Base-by-base conservation (phyloP, 179 eudicot genomes). In the Sideroxylon spinosum region DNA sequence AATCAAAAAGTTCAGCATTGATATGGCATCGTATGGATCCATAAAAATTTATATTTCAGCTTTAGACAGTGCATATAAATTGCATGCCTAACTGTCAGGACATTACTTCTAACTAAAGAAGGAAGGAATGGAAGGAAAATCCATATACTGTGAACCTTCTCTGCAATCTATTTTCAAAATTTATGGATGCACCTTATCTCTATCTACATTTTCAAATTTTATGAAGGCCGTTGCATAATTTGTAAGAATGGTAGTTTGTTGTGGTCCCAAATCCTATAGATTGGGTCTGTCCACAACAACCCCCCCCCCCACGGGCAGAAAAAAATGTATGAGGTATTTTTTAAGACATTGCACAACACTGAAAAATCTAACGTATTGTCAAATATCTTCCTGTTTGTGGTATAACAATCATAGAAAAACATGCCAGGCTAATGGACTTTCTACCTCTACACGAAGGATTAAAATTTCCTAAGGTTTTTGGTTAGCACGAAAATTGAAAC, bases 21-120 rank as follows among this genome's bases (percentile, higher is more conserved):
- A 90, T 86, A 85, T 90, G 98, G 98, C 93, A 88, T 7, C 59
- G 17, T 32, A 28, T 46, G n/a, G n/a, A n/a, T n/a, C 63, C 62
- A n/a, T 49, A 0, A 49, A 49, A 6, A 63, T 64, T 23, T 44
- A 67, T 55, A 17, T 64, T 67, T 75, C 16, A 0, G 32, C 19
- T 32, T 44, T 13, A 26, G 13, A 28, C 19, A 29, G 11, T 77
- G 9, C 22, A 56, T 25, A 8, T 44, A 68, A 44, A 9, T 26
- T 84, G 78, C 78, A 72, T 44, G 7, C n/a, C 23, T 23, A 71
- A 29, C 62, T 28, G 29, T 37, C 49, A 29, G 23, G 49, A 28
- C 71, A 12, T 37, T 12, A 9, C 28, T 53, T 62, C 16, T 55
- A 4, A 1, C 12, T 7, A 16, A 63, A 25, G 71, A 1, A 26